Conservation (phyloP, 495 filamentous ascomycete species). For the Penicillium pancosmium region DNA sequence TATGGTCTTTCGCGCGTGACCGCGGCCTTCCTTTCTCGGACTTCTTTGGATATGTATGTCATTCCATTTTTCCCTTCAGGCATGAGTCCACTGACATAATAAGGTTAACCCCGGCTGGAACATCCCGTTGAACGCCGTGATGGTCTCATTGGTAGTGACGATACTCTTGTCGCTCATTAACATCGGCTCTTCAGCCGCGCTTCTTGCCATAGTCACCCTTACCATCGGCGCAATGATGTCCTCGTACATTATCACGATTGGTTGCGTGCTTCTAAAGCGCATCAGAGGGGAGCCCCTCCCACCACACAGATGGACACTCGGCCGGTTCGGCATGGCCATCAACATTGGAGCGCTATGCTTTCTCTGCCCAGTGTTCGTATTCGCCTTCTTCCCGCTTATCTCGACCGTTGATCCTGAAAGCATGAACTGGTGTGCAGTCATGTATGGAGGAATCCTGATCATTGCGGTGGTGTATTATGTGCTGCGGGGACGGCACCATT, state of each 20-base stretch:
- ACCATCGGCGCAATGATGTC: slow-evolving; percentile 42
- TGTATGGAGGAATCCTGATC: slow-evolving; percentile 35
- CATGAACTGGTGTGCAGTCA: slow-evolving; percentile 49
- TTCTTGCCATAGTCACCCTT: slow-evolving; percentile 57
- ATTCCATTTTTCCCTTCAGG: slow-evolving; percentile 18
- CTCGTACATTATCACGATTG: slow-evolving; percentile 47
- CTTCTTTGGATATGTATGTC: slow-evolving; percentile 33
- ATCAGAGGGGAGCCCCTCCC: slow-evolving; percentile 27
- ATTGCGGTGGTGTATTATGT: slow-evolving; percentile 33
- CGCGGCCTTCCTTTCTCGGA: slow-evolving; percentile 44
- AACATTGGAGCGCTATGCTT: slow-evolving; percentile 30
- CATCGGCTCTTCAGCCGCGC: slow-evolving; percentile 57
- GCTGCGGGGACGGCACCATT: slow-evolving; percentile 14
- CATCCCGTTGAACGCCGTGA: slow-evolving; percentile 53
- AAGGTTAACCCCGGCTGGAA: slow-evolving; percentile 29
- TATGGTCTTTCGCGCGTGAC: slow-evolving; percentile 51
- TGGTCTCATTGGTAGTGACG: slow-evolving; percentile 46
- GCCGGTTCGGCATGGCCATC: slow-evolving; percentile 30
- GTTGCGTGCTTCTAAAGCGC: slow-evolving; percentile 38
- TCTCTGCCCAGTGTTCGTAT: slow-evolving; percentile 33
- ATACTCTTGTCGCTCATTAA: slow-evolving; percentile 59
- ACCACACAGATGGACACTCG: slow-evolving; percentile 41
- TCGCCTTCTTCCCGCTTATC: slow-evolving; percentile 43
- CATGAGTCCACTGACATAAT: not conserved
- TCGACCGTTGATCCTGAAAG: slow-evolving; percentile 25